phyloP scores from a whole-genome alignment of 345 rosid species.

The Pugionium dolabratum region DNA sequence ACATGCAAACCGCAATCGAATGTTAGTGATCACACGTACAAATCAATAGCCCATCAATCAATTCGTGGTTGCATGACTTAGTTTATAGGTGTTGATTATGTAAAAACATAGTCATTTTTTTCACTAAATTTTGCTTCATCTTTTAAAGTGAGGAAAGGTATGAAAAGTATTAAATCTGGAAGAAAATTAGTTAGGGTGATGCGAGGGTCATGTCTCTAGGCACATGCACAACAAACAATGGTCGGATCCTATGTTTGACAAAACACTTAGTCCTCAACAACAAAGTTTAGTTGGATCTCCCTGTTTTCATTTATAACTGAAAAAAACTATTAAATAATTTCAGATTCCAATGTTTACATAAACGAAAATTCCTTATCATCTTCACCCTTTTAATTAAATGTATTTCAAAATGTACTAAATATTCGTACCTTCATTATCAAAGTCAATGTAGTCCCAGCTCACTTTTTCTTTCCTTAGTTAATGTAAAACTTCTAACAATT shows the following conservation, averaged over 20 bases:
- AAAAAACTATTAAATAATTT: neutral
- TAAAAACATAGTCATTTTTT: neutral
- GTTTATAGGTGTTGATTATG: neutral
- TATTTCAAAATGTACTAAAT: conserved; percentile 1
- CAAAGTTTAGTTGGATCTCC: conserved; percentile 32
- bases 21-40: conserved; percentile 2
- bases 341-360: conserved; percentile 21
- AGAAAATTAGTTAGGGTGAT: conserved; percentile 42
- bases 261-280: conserved; percentile 38
- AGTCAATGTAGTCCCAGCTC: conserved; percentile 28
- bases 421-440: conserved; percentile 13
- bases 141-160: conserved; percentile 22
- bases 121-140: neutral
- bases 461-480: conserved; percentile 14
- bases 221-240: conserved; percentile 45
- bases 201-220: conserved; percentile 31
- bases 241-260: conserved; percentile 47
- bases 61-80: neutral
- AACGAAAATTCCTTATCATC: conserved; percentile 27
- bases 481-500: conserved; percentile 16
- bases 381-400: conserved; percentile 10
- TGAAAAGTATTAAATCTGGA: conserved; percentile 31
- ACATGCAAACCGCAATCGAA: neutral
- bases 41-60: neutral
- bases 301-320: conserved; percentile 34